phyloP scores from a whole-genome alignment of 495 filamentous ascomycete genomes.

The Penicillium fimorum region DNA sequence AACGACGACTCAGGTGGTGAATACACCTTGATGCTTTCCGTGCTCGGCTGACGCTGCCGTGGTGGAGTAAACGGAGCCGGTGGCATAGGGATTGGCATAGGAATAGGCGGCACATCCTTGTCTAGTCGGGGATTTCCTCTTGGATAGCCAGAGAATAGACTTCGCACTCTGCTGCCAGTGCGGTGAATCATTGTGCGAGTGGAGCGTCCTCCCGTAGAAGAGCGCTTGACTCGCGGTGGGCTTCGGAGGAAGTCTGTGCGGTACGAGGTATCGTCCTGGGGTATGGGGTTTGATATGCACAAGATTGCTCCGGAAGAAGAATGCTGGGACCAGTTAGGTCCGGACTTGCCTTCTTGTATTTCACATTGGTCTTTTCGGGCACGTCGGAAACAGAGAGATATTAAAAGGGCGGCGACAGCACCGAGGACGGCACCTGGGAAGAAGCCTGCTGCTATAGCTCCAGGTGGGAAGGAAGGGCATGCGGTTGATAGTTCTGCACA shows the following conservation, averaged over 20 bases:
- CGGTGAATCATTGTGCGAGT: conserved; percentile 37
- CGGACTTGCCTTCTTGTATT: conserved; percentile 15
- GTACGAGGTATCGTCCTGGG: conserved; percentile 45
- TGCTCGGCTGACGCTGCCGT: conserved; percentile 53
- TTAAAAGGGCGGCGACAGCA: conserved; percentile 43
- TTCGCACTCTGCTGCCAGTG: conserved; percentile 39
- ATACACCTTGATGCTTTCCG: conserved; percentile 69
- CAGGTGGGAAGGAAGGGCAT: conserved; percentile 49
- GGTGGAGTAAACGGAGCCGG: conserved; percentile 32
- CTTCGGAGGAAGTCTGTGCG: conserved; percentile 57
- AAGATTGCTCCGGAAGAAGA: conserved; percentile 42
- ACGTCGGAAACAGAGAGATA: conserved; percentile 43
- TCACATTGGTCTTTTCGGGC: conserved; percentile 16
- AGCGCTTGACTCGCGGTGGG: conserved; percentile 22
- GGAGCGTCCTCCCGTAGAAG: conserved; percentile 27
- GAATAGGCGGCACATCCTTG: conserved; percentile 23
- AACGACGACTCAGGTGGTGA: conserved; percentile 55
- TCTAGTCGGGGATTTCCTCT: conserved; percentile 11
- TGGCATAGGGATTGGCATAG: conserved; percentile 11
- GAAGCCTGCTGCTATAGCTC: conserved; percentile 59
- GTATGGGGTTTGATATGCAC: conserved; percentile 58
- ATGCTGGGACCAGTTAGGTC: conserved; percentile 34
- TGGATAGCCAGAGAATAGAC: conserved; percentile 30
- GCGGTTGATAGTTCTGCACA: conserved; percentile 13
- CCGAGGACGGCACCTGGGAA: conserved; percentile 61